Base-by-base conservation (phyloP, 257 asterid species). In the Plantago elongata region DNA sequence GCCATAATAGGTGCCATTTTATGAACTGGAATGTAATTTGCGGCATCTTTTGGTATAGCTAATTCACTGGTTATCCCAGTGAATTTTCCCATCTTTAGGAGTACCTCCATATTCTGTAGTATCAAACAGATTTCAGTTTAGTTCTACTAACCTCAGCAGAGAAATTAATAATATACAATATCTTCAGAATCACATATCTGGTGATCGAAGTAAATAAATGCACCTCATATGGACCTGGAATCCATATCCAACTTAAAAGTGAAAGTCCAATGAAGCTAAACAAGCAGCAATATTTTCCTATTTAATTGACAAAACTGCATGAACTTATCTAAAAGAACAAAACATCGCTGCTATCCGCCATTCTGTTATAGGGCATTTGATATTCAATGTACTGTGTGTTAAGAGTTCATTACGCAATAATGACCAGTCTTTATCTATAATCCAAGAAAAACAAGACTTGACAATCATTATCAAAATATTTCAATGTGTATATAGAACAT, bases 11-110 rank as follows among this genome's bases (percentile, higher is more conserved):
- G 86, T 4, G 86, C 86, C 67, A 83, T 69, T 70, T 84, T 89
- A 0, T 73, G 59, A 46, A 83, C 49, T 6, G 91, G 88, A 40
- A 92, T 8, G 64, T 80, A 81, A 66, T 69, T 78, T 30, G 82
- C 57, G 6, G 61, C 22, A 66, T 83, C 91, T 22, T 84, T 29
- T 0, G 99, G 99, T 56, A 92, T 78, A 22, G 81, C 97, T 63
- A 89, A 69, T 72, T 79, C 93, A 9, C 97, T 83, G 54, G 88
- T 79, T 68, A 89, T 83, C 65, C 89, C 94, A 11, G 91, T 80
- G 77, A 67, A 87, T 78, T 84, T 86, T 50, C 95, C 97, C 99
- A 92, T 92, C 86, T 79, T 89, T 80, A 84, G 67, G 12, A 92
- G 85, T 66, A 92, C 99, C 63, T 92, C 95, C 96, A 81, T 79